Conservation (phyloP, 495 filamentous ascomycete genomes). For the Rostrohypoxylon terebratum region DNA sequence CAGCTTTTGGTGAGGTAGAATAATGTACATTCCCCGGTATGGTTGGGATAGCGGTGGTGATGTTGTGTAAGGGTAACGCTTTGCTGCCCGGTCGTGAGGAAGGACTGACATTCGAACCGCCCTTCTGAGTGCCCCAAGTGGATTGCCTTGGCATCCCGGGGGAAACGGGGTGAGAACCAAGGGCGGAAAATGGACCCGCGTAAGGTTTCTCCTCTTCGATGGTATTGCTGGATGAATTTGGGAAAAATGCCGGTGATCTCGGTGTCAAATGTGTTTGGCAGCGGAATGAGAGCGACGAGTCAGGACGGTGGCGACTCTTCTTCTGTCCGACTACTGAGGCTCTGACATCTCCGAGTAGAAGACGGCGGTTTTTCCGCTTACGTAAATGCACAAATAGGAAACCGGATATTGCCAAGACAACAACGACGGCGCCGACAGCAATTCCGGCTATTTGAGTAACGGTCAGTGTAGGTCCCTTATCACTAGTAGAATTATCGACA, state of each 20-base stretch:
- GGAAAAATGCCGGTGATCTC: conserved; percentile 53
- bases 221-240: conserved; percentile 31
- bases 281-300: conserved; percentile 61
- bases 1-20: conserved; percentile 49
- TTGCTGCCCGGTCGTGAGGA: conserved; percentile 13
- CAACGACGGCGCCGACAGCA: conserved; percentile 42
- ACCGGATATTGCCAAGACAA: conserved; percentile 49
- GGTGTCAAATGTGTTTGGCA: conserved; percentile 61
- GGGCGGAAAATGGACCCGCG: conserved; percentile 25
- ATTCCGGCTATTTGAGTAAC: conserved; percentile 56
- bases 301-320: conserved; percentile 46
- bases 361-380: conserved; percentile 53
- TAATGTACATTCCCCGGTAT: conserved; percentile 49
- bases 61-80: conserved; percentile 28
- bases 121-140: conserved; percentile 17
- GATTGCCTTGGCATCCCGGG: conserved; percentile 26
- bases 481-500: conserved; percentile 23
- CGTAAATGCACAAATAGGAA: conserved; percentile 54
- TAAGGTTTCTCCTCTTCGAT: conserved; percentile 47
- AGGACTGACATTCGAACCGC: neutral
- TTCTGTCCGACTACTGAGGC: conserved; percentile 33
- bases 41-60: conserved; percentile 44
- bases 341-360: conserved; percentile 46
- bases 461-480: conserved; percentile 36
- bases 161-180: conserved; percentile 37